phyloP scores from a whole-genome alignment of 208 protist species.

The Giardia duodenalis region DNA sequence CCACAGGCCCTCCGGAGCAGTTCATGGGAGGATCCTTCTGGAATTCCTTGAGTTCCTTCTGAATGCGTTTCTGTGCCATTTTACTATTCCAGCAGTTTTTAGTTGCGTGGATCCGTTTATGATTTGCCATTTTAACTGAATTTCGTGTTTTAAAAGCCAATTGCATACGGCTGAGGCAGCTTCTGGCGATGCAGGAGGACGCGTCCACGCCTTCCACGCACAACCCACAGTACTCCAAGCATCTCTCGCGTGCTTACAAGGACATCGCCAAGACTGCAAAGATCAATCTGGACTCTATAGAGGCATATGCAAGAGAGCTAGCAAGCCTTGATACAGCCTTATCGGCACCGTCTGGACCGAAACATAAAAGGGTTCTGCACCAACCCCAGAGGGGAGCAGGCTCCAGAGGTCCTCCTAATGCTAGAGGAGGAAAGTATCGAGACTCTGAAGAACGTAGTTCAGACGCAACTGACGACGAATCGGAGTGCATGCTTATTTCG shows the following conservation, averaged over 20 bases:
- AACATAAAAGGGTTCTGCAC: no score
- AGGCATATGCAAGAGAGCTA: neutral
- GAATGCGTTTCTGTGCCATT: neutral
- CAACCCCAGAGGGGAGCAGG: neutral
- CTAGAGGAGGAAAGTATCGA: no score
- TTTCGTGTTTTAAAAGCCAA: no score
- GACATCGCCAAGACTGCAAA: neutral
- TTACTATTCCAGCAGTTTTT: neutral
- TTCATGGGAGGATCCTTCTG: conserved; percentile 1
- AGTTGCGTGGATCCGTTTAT: neutral
- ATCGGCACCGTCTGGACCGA: no score
- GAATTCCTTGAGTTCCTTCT: conserved; percentile 18
- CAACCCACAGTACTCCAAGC: no score
- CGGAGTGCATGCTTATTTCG: neutral
- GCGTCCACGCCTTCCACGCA: no score
- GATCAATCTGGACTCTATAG: neutral
- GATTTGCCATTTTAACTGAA: no score
- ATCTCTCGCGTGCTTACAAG: no score
- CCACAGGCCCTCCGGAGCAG: conserved; percentile 13
- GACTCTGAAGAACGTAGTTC: neutral
- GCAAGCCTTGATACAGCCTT: no score
- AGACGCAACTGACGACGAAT: neutral
- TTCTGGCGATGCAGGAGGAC: no score
- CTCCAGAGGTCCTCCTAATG: neutral
- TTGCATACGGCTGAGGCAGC: no score